phyloP scores from a whole-genome alignment of 768 basidiomycete genomes.

The Phaffia tasmanica region DNA sequence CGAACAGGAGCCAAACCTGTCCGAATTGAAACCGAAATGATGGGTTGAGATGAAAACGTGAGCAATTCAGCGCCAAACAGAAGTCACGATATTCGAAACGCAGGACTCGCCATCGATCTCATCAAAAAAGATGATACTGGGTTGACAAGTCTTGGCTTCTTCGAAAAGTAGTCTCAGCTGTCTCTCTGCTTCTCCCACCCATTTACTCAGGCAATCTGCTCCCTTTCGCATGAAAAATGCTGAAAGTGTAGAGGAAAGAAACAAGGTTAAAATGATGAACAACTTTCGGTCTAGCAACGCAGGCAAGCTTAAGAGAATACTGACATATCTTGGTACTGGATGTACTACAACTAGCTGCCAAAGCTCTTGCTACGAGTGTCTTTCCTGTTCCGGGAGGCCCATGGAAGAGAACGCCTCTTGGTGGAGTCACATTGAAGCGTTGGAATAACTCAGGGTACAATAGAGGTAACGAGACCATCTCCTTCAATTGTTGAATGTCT shows the following conservation, averaged over 20 bases:
- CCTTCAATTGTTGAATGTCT: conserved; percentile 95
- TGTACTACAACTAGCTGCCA: conserved; percentile 81
- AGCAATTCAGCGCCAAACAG: not conserved
- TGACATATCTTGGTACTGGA: conserved; percentile 77
- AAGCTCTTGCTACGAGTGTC: conserved; percentile 81
- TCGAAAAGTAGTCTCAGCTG: conserved; percentile 91
- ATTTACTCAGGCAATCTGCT: conserved; percentile 93
- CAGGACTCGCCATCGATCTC: conserved; percentile 72
- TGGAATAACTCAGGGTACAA: conserved; percentile 96
- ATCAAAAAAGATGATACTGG: conserved; percentile 98
- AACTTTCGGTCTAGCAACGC: not conserved
- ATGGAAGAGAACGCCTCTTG: conserved; percentile 91
- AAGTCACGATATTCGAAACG: not conserved
- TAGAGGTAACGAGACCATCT: conserved; percentile 93
- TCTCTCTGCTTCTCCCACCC: conserved; percentile 98
- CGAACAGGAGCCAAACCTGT: conserved; percentile 78
- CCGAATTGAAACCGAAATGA: not conserved
- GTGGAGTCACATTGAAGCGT: conserved; percentile 83
- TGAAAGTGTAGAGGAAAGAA: conserved; percentile 34
- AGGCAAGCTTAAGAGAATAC: conserved; percentile 34
- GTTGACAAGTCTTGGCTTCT: conserved; percentile 82
- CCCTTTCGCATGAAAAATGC: conserved; percentile 99
- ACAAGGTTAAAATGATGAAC: not conserved
- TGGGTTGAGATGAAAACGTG: conserved; percentile 3
- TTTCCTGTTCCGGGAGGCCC: conserved; percentile 99